These are phyloP conservation scores for Aspergillus heteromorphus DNA, from an alignment of 495 filamentous ascomycete genomes.

Conservation along the genomic window DNA sequence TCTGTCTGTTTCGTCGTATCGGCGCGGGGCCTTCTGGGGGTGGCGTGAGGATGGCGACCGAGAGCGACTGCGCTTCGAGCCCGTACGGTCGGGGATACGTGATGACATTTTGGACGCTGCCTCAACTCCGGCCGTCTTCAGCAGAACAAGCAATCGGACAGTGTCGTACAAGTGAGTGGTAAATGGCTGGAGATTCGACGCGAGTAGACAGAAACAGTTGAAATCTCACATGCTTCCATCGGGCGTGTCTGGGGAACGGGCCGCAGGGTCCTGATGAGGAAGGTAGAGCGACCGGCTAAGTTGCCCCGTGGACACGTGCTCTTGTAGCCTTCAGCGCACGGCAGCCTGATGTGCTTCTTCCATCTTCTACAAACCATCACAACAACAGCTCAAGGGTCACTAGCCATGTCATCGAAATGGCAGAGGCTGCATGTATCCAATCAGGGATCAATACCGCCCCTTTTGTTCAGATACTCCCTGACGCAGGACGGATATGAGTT, in stretches of 20 bases:
- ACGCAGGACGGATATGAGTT: slow-evolving; percentile 59
- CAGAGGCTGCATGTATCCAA: slow-evolving; percentile 24
- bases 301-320: slow-evolving; percentile 19
- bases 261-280: slow-evolving; percentile 7
- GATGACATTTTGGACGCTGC: slow-evolving; percentile 26
- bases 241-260: slow-evolving; percentile 5
- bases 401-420: slow-evolving; percentile 38
- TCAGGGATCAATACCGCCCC: slow-evolving; percentile 32
- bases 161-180: background rate
- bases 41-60: slow-evolving; percentile 40
- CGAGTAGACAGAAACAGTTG: background rate
- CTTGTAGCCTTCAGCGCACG: slow-evolving; percentile 4
- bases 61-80: slow-evolving; percentile 36
- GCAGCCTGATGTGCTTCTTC: slow-evolving; percentile 2
- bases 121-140: background rate
- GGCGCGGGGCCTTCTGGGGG: slow-evolving; percentile 33
- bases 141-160: background rate
- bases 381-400: background rate
- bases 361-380: background rate
- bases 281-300: slow-evolving; percentile 28
- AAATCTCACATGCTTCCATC: background rate
- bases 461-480: slow-evolving; percentile 51
- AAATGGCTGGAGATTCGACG: background rate
- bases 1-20: slow-evolving; percentile 27
- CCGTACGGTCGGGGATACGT: slow-evolving; percentile 27